Conservation (phyloP, 805 yeast species). For the Maudiozyma barnettii region DNA sequence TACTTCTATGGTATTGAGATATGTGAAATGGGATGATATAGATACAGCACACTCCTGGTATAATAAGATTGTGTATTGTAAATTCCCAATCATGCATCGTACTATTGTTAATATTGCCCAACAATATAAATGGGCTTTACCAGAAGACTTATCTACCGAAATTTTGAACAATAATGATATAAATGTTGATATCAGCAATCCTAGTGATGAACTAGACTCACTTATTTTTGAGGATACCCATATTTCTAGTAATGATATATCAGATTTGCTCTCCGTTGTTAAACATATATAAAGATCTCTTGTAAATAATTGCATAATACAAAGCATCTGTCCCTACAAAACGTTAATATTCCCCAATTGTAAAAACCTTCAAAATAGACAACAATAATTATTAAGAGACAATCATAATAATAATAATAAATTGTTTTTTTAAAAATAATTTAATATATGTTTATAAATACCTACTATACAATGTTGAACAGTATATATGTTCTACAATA, state of each 20-base stretch:
- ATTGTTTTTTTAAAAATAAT: not conserved
- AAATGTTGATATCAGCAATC: not conserved
- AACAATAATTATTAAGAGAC: too few species aligned
- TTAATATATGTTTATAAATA: not conserved
- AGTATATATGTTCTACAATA: not conserved
- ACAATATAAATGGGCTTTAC: constrained; percentile 21
- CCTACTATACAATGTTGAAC: not conserved
- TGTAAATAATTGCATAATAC: not conserved
- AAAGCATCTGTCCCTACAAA: too few species aligned
- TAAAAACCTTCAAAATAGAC: too few species aligned
- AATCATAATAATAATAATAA: too few species aligned
- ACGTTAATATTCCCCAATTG: not conserved
- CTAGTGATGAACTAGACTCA: not conserved
- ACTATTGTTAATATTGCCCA: constrained; percentile 11
- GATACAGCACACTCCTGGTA: constrained; percentile 25
- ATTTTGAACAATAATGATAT: not conserved
- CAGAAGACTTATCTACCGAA: constrained; percentile 2
- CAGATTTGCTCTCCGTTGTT: not conserved
- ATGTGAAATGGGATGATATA: constrained; percentile 9
- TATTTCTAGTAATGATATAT: not conserved
- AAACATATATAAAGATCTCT: not conserved
- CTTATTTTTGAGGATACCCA: not conserved
- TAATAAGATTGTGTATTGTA: constrained; percentile 14
- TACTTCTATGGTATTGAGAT: constrained; percentile 17
- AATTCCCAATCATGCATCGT: constrained; percentile 17